Conservation (phyloP, 2,329 filamentous ascomycete genomes). For the Erysiphe pulchra region DNA sequence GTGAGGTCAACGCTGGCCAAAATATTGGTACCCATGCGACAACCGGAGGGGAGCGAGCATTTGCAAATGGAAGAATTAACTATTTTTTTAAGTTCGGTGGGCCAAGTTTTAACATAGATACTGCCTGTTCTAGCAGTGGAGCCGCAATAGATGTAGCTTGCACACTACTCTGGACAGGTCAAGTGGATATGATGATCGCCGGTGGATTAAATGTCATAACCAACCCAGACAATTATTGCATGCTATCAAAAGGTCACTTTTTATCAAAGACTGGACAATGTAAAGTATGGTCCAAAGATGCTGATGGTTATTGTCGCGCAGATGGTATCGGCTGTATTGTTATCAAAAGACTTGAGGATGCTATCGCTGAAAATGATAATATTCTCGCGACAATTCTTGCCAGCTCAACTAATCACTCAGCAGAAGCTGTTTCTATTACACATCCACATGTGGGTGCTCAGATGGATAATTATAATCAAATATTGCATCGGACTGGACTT, state of each 20-base stretch:
- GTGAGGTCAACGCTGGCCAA: slow-evolving; percentile 12
- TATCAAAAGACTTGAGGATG: slow-evolving; percentile 23
- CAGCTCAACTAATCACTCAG: slow-evolving; percentile 57
- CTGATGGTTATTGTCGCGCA: slow-evolving; percentile 27
- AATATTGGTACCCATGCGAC: slow-evolving; percentile 13
- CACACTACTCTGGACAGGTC: slow-evolving; percentile 10
- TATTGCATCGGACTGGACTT: slow-evolving; percentile 47
- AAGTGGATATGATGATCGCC: slow-evolving; percentile 12
- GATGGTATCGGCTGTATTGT: slow-evolving; percentile 24
- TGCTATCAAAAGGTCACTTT: slow-evolving; percentile 12
- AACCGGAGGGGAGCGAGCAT: slow-evolving; percentile 12
- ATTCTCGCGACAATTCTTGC: slow-evolving; percentile 34
- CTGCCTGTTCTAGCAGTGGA: slow-evolving; percentile 17
- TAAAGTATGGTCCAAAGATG: slow-evolving; percentile 21
- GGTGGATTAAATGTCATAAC: slow-evolving; percentile 12
- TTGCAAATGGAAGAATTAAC: slow-evolving; percentile 14
- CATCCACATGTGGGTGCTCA: slow-evolving; percentile 60
- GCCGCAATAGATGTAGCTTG: slow-evolving; percentile 14
- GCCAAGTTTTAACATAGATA: slow-evolving; percentile 17
- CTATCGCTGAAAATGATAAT: slow-evolving; percentile 23
- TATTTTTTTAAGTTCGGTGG: slow-evolving; percentile 20
- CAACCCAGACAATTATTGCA: slow-evolving; percentile 11
- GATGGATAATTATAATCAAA: slow-evolving; percentile 41
- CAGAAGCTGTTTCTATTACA: slow-evolving; percentile 59
- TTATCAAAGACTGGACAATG: slow-evolving; percentile 18